These are phyloP conservation scores for Hyphodiscus sp. DNA, from an alignment of 2,329 filamentous ascomycete species.

Conservation along the genomic window DNA sequence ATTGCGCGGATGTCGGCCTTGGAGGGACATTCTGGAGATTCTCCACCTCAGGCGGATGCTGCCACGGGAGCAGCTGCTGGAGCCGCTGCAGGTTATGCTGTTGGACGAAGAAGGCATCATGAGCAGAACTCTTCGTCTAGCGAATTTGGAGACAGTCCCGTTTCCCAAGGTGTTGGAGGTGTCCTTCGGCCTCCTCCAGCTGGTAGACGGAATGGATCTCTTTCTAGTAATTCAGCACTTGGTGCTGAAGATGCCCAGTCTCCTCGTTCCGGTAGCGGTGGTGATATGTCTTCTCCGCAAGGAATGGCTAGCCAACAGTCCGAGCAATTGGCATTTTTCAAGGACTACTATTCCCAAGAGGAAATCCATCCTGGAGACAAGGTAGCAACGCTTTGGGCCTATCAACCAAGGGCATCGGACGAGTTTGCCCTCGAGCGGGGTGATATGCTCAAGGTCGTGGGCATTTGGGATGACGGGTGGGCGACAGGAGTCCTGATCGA, in stretches of 20 bases:
- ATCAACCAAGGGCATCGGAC: constrained; percentile 86
- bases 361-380: constrained; percentile 89
- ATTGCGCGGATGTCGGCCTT: constrained; percentile 95
- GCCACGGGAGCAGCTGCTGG: constrained; percentile 33
- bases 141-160: constrained; percentile 57
- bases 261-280: constrained; percentile 59
- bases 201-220: constrained; percentile 72
- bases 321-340: constrained; percentile 93
- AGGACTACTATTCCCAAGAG: constrained; percentile 97
- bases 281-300: constrained; percentile 76
- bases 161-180: constrained; percentile 53
- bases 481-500: constrained; percentile 82
- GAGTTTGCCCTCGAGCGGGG: constrained; percentile 91
- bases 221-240: constrained; percentile 77
- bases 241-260: constrained; percentile 65
- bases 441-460: constrained; percentile 96
- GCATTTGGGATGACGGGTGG: constrained; percentile 99
- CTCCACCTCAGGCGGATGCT: constrained; percentile 33
- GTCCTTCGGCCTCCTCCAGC: constrained; percentile 52
- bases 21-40: constrained; percentile 64
- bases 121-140: constrained; percentile 61
- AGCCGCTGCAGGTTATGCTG: constrained; percentile 43
- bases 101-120: constrained; percentile 38
- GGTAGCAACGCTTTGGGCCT: constrained; percentile 91
- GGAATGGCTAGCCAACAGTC: constrained; percentile 84